phyloP scores from a whole-genome alignment of 345 rosid genomes.

The Pistacia integerrima region DNA sequence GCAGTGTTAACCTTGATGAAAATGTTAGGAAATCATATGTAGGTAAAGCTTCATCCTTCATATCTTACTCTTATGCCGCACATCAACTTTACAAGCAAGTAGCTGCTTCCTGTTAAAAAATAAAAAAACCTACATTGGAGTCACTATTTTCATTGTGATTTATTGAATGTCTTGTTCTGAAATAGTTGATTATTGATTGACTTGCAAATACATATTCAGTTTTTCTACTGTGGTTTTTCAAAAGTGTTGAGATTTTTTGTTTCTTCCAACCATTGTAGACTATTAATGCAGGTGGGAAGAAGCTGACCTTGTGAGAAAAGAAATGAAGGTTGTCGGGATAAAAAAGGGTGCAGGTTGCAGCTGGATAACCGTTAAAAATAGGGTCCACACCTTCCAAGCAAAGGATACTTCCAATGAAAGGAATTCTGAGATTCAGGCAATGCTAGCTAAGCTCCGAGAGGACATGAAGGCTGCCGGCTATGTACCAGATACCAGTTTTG shows the following conservation, averaged over 20 bases:
- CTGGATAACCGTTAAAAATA: constrained; percentile 74
- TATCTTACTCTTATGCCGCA: neutral
- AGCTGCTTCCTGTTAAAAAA: neutral
- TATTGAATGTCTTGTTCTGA: neutral
- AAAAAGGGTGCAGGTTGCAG: constrained; percentile 84
- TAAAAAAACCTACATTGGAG: neutral
- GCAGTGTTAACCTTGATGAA: neutral
- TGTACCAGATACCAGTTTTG: constrained; percentile 53
- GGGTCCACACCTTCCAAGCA: constrained; percentile 77
- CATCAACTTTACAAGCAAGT: neutral
- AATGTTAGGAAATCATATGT: neutral
- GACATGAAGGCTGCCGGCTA: constrained; percentile 75
- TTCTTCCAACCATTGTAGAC: neutral
- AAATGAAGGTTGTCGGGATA: constrained; percentile 68
- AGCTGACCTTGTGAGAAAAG: constrained; percentile 64
- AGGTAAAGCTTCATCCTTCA: constrained; percentile 4
- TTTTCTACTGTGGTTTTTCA: neutral
- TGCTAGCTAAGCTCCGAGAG: constrained; percentile 48
- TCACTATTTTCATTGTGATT: neutral
- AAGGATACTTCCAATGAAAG: constrained; percentile 68
- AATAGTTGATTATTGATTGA: constrained; percentile 4
- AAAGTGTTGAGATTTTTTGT: neutral
- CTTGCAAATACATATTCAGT: constrained; percentile 2
- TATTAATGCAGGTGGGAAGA: constrained; percentile 72
- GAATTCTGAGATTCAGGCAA: constrained; percentile 62